These are phyloP conservation scores for Trichophyton benhamiae DNA, from an alignment of 2,329 filamentous ascomycete species.

Conservation along the genomic window DNA sequence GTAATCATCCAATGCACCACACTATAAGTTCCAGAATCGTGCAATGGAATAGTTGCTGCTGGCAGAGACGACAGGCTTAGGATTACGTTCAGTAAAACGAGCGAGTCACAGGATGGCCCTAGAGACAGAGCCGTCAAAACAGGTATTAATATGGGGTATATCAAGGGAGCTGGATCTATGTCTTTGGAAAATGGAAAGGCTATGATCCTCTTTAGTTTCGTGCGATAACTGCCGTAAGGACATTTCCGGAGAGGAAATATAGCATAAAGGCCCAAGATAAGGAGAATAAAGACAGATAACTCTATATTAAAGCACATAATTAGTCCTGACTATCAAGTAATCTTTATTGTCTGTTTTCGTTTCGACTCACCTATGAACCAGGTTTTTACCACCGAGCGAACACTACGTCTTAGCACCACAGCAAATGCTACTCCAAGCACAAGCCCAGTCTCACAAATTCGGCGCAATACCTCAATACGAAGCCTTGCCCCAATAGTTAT, in stretches of 20 bases:
- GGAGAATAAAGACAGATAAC: conserved; percentile 22
- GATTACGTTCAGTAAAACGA: conserved; percentile 68
- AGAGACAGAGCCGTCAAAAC: conserved; percentile 66
- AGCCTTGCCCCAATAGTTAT: conserved; percentile 21
- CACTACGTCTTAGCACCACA: conserved; percentile 25
- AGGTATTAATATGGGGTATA: conserved; percentile 71
- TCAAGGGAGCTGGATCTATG: conserved; percentile 85
- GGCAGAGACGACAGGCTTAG: conserved; percentile 69
- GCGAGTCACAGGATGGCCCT: conserved; percentile 46
- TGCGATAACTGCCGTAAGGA: conserved; percentile 12
- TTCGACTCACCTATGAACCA: conserved; percentile 28
- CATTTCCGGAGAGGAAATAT: conserved; percentile 49
- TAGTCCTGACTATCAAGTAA: background rate
- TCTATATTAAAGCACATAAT: conserved; percentile 20
- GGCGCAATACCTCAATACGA: conserved; percentile 33
- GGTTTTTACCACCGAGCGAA: conserved; percentile 22
- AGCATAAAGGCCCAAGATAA: conserved; percentile 24
- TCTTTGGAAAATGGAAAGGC: conserved; percentile 54
- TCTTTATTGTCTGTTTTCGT: background rate
- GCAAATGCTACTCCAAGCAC: conserved; percentile 41
- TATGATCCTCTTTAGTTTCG: conserved; percentile 25
- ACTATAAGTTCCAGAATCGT: conserved; percentile 47
- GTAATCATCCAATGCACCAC: conserved; percentile 69
- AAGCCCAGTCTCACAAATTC: conserved; percentile 43
- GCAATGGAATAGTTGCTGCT: conserved; percentile 55